Evolutionary conservation across 805 yeast genomes (phyloP).

Genomic region (Saccharomycopsis oosterbeekiorum): DNA sequence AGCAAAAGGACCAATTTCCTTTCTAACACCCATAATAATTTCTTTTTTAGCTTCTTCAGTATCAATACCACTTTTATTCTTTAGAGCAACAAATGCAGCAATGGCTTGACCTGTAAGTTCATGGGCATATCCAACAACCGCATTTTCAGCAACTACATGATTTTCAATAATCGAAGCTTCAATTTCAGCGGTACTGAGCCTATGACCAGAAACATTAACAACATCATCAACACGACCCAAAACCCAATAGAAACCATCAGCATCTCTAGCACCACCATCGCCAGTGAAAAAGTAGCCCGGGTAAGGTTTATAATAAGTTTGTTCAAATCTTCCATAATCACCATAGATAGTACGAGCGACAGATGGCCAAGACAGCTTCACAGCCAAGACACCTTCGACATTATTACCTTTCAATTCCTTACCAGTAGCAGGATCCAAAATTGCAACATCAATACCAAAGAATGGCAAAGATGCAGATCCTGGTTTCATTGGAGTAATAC

Average conservation of each 20-base stretch:
- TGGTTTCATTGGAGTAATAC: constrained; percentile 71
- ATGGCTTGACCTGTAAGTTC: constrained; percentile 84
- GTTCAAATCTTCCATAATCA: constrained; percentile 64
- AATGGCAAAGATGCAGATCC: constrained; percentile 81
- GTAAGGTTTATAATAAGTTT: constrained; percentile 75
- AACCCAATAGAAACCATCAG: constrained; percentile 79
- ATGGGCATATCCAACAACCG: constrained; percentile 76
- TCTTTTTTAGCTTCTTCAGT: constrained; percentile 48
- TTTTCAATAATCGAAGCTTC: constrained; percentile 77
- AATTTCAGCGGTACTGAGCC: constrained; percentile 82
- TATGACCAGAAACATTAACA: constrained; percentile 78
- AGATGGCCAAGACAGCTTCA: constrained; percentile 73
- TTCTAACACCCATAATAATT: constrained; percentile 59
- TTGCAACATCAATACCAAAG: constrained; percentile 67
- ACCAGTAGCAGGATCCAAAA: constrained; percentile 69
- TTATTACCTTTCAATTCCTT: constrained; percentile 56
- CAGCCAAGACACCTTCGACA: constrained; percentile 73
- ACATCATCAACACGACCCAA: constrained; percentile 84
- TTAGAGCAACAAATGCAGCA: constrained; percentile 68
- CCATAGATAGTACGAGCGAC: constrained; percentile 77
- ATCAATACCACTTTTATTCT: constrained; percentile 31
- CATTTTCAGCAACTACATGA: constrained; percentile 61
- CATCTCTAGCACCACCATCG: constrained; percentile 82
- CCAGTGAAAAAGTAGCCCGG: constrained; percentile 80
- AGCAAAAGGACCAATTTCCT: constrained; percentile 79